Evolutionary conservation across 352 stramenopile genomes (phyloP), one percentile per base, ranked within the genome.

Genomic region (Stramenopiles sp.): DNA sequence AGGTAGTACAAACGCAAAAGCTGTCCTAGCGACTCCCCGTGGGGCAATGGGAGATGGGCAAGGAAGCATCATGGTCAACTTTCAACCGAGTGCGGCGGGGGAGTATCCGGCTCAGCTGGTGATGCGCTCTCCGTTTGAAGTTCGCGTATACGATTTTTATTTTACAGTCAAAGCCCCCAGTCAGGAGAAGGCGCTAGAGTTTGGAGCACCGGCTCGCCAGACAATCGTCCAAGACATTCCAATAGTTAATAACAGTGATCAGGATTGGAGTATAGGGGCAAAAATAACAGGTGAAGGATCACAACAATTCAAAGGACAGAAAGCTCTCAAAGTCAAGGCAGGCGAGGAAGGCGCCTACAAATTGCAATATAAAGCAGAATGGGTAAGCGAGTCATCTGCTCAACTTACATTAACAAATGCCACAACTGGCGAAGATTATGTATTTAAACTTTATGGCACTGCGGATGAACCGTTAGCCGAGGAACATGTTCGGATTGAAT

Each of bases 401-500:
- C 43, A 53, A 4, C 84, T 95, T 68, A 81, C 81, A 1, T 79
- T 95, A 34, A 34, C 87, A 32, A 96, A 96, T 68, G 82, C 84
- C 0, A 68, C 83, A 1, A 93, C 85, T 3, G 82, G 90, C 63
- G 88, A 94, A 68, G 83, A 85, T 36, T 94, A 95, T 37, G 86
- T 94, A 73, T 96, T 94, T 77, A 79, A 89, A 0, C 75, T 97
- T 0, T 85, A 78, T 30, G 89, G 89, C 1, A 83, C 85, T 2
- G 90, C 82, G 0, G 88, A 96, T 76, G 88, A 94, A 74, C 90
- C 92, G 0, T 79, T 96, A 0, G 90, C 91, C 0, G 87, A 94
- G 73, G 88, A 93, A 36, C 86, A 96, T 74, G 76, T 94, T 1
- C 81, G 87, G 18, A 77, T 96, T 0, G 76, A 78, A 1, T 96